These are phyloP conservation scores for Capillidium rhysosporum DNA, from an alignment of 371 early-diverging fungal genomes.

Conservation along the genomic window DNA sequence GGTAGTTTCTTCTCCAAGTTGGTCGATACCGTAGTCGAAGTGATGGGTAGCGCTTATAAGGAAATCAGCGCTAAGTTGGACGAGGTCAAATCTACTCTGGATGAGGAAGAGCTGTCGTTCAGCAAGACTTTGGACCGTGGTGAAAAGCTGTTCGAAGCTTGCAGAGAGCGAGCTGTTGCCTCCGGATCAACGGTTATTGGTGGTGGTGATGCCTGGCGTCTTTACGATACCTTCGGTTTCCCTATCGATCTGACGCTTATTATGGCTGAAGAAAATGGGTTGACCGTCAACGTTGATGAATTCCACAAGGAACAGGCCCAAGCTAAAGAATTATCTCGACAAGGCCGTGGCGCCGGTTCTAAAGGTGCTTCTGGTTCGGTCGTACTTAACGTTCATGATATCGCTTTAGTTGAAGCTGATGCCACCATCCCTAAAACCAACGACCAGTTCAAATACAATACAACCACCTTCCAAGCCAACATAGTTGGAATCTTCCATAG, in stretches of 20 bases:
- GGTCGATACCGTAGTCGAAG: constrained; percentile 62
- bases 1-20: constrained; percentile 83
- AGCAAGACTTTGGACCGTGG: constrained; percentile 97
- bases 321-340: constrained; percentile 65
- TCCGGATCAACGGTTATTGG: constrained; percentile 34
- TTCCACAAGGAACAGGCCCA: constrained; percentile 65
- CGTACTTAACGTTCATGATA: constrained; percentile 77
- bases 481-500: constrained; percentile 52
- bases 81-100: constrained; percentile 77
- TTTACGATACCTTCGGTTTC: constrained; percentile 99
- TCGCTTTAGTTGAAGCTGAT: constrained; percentile 65
- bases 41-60: constrained; percentile 79
- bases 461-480: constrained; percentile 36
- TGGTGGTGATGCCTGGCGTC: constrained; percentile 89
- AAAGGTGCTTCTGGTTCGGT: constrained; percentile 28
- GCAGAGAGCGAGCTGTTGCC: constrained; percentile 47
- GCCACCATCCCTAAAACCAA: constrained; percentile 61
- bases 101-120: constrained; percentile 94
- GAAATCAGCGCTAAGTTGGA: constrained; percentile 53
- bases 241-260: constrained; percentile 97
- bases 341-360: constrained; percentile 32
- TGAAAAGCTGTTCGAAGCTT: constrained; percentile 78
- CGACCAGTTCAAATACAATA: constrained; percentile 71
- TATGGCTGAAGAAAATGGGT: constrained; percentile 93
- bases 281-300: constrained; percentile 68